Evolutionary conservation across 345 rosid genomes (phyloP).

Genomic region (Lagerstroemia speciosa): DNA sequence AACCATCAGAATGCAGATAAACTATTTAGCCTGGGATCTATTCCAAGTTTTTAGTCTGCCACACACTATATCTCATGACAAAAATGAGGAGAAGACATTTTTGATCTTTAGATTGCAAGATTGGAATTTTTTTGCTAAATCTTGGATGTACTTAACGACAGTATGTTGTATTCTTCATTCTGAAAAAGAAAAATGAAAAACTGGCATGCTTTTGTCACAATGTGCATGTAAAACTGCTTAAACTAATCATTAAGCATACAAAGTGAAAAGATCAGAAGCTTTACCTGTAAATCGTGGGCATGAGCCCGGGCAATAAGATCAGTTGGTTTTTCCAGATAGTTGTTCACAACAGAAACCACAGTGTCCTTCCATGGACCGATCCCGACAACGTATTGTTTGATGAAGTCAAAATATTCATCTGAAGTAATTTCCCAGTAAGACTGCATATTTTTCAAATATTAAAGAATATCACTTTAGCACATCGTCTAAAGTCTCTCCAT

Average conservation of each 20-base stretch:
- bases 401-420: slow-evolving; percentile 55
- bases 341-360: slow-evolving; percentile 51
- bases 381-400: slow-evolving; percentile 70
- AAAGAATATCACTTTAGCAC: background rate
- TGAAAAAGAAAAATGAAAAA: no score
- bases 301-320: slow-evolving; percentile 90
- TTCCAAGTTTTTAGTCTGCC: no score
- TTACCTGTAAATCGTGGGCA: slow-evolving; percentile 65
- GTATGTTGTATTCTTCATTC: background rate
- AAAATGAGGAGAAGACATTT: no score
- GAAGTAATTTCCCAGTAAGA: slow-evolving; percentile 82
- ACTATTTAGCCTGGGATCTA: background rate
- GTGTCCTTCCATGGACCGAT: slow-evolving; percentile 99
- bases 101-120: no score
- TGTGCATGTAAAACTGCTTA: no score
- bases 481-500: background rate
- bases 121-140: background rate
- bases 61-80: no score
- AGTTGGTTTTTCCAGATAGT: slow-evolving; percentile 54
- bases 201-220: no score
- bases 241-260: no score
- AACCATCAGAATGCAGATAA: background rate
- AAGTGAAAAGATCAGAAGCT: background rate
- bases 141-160: background rate
- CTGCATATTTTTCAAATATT: slow-evolving; percentile 32